Percentiles rank a stretch among this genome's conserved stretches.
phyloP scores from a whole-genome alignment of 2,329 filamentous ascomycete species.

The Sordariomycetes sp. region DNA sequence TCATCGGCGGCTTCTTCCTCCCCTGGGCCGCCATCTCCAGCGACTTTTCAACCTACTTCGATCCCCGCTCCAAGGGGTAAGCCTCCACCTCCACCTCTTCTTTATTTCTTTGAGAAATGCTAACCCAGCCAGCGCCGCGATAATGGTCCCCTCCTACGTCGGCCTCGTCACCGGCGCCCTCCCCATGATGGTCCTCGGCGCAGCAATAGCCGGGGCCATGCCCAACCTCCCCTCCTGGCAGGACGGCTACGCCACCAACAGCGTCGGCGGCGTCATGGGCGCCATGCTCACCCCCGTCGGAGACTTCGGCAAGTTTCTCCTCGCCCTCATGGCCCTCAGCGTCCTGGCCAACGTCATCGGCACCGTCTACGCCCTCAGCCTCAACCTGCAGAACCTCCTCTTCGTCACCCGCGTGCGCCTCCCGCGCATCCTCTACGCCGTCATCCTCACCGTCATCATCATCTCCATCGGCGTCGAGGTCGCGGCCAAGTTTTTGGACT shows the following conservation, averaged over 20 bases:
- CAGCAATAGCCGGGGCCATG: constrained; percentile 17
- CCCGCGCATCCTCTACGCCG: constrained; percentile 27
- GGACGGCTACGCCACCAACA: constrained; percentile 9
- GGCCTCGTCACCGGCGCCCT: constrained; percentile 8
- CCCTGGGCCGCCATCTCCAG: constrained; percentile 27
- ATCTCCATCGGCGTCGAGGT: constrained; percentile 28
- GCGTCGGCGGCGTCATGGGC: constrained; percentile 12
- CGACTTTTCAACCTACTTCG: constrained; percentile 28
- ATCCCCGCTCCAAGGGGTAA: constrained; percentile 1
- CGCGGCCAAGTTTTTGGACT: constrained; percentile 25
- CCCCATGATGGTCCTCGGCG: constrained; percentile 22
- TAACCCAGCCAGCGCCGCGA: neutral
- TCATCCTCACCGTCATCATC: constrained; percentile 26
- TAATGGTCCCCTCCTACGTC: constrained; percentile 4
- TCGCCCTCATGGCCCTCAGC: constrained; percentile 24
- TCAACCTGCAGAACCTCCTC: constrained; percentile 28
- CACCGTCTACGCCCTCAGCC: constrained; percentile 25
- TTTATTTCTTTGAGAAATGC: neutral
- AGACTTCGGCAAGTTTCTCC: constrained; percentile 20
- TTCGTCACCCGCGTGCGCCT: constrained; percentile 21
- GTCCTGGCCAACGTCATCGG: constrained; percentile 25
- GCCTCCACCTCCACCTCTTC: neutral
- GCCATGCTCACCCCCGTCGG: constrained; percentile 12
- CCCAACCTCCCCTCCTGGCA: constrained; percentile 11
- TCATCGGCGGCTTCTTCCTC: constrained; percentile 30